Evolutionary conservation across 441 rosid species (phyloP).

Genomic region (Gossypium aridum): DNA sequence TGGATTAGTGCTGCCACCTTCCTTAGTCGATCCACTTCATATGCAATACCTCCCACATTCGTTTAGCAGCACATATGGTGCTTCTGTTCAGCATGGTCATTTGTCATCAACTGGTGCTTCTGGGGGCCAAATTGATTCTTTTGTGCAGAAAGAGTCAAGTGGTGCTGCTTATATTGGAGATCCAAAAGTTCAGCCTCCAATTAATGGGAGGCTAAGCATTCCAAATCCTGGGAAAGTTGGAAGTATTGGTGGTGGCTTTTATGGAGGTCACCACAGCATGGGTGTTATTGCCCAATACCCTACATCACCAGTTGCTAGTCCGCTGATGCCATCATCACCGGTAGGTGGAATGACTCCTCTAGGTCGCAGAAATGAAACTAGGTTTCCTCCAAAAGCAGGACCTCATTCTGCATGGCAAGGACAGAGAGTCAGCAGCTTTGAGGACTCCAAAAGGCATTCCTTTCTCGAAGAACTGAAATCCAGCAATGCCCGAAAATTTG

Average conservation of each 20-base stretch:
- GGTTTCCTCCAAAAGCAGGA: constrained; percentile 48
- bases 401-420: constrained; percentile 63
- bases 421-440: constrained; percentile 39
- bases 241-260: constrained; percentile 29
- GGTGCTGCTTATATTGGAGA: constrained; percentile 34
- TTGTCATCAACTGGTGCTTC: constrained; percentile 21
- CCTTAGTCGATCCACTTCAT: constrained; percentile 48
- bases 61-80: constrained; percentile 38
- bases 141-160: constrained; percentile 31
- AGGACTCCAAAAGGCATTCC: constrained; percentile 52
- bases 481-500: constrained; percentile 54
- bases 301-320: constrained; percentile 54
- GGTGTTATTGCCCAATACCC: constrained; percentile 51
- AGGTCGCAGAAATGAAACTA: constrained; percentile 44
- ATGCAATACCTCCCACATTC: constrained; percentile 50
- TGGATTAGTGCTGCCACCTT: constrained; percentile 34
- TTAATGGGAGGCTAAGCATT: constrained; percentile 39
- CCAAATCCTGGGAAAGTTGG: constrained; percentile 45
- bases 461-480: constrained; percentile 75
- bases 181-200: constrained; percentile 37
- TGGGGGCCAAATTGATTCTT: constrained; percentile 35
- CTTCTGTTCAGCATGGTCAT: constrained; percentile 36
- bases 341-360: constrained; percentile 45
- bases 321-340: constrained; percentile 56
- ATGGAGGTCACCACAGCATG: constrained; percentile 45